Evolutionary conservation across 306 rosid genomes (phyloP).

Genomic region (Psophocarpus tetragonolobus): DNA sequence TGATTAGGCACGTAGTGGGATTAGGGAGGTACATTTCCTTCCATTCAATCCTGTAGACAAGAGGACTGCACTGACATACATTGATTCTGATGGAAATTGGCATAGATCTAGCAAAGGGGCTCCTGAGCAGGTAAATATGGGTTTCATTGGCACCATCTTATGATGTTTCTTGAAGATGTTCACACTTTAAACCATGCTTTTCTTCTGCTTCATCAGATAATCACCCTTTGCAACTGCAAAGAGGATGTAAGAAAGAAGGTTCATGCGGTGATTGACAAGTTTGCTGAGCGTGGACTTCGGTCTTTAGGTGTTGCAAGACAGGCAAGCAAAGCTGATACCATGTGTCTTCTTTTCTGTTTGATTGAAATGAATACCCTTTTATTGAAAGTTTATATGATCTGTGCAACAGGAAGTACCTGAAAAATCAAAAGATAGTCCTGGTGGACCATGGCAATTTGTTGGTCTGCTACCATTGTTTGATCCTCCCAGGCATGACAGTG

Average conservation of each 20-base stretch:
- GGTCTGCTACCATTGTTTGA: constrained; percentile 90
- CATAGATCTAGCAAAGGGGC: constrained; percentile 97
- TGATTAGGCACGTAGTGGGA: constrained; percentile 83
- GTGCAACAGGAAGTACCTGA: constrained; percentile 72
- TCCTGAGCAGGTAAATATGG: constrained; percentile 86
- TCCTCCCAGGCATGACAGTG: constrained; percentile 98
- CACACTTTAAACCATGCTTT: neutral
- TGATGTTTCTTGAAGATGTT: constrained; percentile 17
- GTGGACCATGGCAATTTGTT: constrained; percentile 89
- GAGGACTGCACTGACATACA: constrained; percentile 96
- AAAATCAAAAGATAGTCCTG: constrained; percentile 73
- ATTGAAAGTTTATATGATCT: constrained; percentile 16
- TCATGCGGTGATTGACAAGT: constrained; percentile 77
- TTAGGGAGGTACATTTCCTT: constrained; percentile 85
- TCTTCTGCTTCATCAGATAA: constrained; percentile 54
- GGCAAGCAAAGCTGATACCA: constrained; percentile 47
- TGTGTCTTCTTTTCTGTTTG: neutral
- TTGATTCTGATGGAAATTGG: constrained; percentile 82
- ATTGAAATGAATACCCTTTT: constrained; percentile 23
- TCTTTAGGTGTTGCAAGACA: constrained; percentile 93
- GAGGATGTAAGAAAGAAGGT: constrained; percentile 75
- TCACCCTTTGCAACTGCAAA: constrained; percentile 78
- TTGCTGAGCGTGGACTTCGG: constrained; percentile 94
- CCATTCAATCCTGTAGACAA: constrained; percentile 97
- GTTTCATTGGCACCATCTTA: constrained; percentile 1